Base-by-base conservation (phyloP, 371 early-diverging fungal species). In the Mortierella sp. region DNA sequence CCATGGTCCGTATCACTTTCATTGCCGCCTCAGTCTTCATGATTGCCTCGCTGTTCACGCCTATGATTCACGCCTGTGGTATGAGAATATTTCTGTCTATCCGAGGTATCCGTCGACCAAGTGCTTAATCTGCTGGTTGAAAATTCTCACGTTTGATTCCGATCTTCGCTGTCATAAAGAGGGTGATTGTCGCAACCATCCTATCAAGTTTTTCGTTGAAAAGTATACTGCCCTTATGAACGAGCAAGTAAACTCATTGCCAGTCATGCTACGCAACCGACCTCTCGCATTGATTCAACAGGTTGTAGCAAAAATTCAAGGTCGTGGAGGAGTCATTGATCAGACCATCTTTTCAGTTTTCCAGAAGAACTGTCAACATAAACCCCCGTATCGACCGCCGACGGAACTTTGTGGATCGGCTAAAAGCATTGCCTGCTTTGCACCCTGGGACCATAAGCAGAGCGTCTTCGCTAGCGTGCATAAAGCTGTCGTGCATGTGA, bases 341-440 rank as follows among this genome's bases (percentile, higher is more conserved):
- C 7, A 54, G 4, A 27, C 68, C 31, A 55, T 68, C 41, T 68
- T 60, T 28, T 68, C 68, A 9, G 19, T 14, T 11, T 68, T 60
- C 30, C 69, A 28, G 50, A 21, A 21, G 17, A 68, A 56, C 30
- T 60, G 69, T 28, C 32, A 50, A 4, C 50, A 60, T 24, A 56
- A 50, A 34, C 61, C 69, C 9, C 69, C 61, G 14, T 56, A 19
- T 24, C 60, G 61, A 2, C 55, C 69, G 19, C 61, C 61, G 4
- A 44, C 43, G 26, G 68, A 68, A 26, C 14, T 68, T 7, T 68
- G 68, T 43, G 68, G 60, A 0, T 60, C 60, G 5, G 68, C 60
- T 21, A 68, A 68, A 28, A 55, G 56, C 34, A 68, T 68, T 11
- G 68, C 60, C 1, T 68, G 68, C 21, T 55, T 50, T 43, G 68